phyloP scores from a whole-genome alignment of 768 basidiomycete genomes.

The Boletus insuetus region DNA sequence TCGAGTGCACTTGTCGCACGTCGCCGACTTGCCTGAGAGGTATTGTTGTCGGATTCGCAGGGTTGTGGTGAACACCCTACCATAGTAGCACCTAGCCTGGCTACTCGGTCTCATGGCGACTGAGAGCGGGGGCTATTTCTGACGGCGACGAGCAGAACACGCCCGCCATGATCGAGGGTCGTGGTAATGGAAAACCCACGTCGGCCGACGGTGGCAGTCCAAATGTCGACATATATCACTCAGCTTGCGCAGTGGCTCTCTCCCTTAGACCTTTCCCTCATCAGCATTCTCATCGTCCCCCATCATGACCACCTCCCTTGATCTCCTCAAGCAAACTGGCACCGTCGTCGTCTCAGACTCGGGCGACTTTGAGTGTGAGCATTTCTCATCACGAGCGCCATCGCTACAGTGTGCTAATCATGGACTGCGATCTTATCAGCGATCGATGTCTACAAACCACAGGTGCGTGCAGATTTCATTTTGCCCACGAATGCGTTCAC shows the following conservation, averaged over 20 bases:
- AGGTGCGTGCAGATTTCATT: slow-evolving; percentile 42
- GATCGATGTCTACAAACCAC: slow-evolving; percentile 96
- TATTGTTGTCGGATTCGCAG: slow-evolving; percentile 6
- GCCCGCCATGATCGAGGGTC: background rate
- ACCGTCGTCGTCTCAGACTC: slow-evolving; percentile 98
- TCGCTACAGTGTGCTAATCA: slow-evolving; percentile 22
- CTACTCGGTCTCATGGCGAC: too few relatives aligned
- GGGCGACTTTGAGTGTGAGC: slow-evolving; percentile 85
- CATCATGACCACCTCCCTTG: slow-evolving; percentile 79
- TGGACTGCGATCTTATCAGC: slow-evolving; percentile 45
- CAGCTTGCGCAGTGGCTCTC: slow-evolving; percentile 1
- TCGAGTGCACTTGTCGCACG: slow-evolving; percentile 4
- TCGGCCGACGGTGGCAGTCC: slow-evolving; percentile 18
- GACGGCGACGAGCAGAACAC: background rate
- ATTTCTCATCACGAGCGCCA: slow-evolving; percentile 13
- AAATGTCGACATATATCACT: slow-evolving; percentile 13
- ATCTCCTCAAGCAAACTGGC: slow-evolving; percentile 84
- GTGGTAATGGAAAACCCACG: slow-evolving; percentile 15
- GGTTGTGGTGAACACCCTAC: background rate
- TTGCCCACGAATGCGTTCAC: background rate
- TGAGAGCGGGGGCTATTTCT: background rate
- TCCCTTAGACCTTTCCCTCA: background rate
- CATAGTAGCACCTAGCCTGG: background rate
- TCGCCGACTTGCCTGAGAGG: slow-evolving; percentile 19
- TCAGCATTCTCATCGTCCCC: slow-evolving; percentile 17